Evolutionary conservation across 2,329 filamentous ascomycete genomes (phyloP), one percentile per base, ranked within the genome.

Genomic region (Microcyclosporella mali): DNA sequence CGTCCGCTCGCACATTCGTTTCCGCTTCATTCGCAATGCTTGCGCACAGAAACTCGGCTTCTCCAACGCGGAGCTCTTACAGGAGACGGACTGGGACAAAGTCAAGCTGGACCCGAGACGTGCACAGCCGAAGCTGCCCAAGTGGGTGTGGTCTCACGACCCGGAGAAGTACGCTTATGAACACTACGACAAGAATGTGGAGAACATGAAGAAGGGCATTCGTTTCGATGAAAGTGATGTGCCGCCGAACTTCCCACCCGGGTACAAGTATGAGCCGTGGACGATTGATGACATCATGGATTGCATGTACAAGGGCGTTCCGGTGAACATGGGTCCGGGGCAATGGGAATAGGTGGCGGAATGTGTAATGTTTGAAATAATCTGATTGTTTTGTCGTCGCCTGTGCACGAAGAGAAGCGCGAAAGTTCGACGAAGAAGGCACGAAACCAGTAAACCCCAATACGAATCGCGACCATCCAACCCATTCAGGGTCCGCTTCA

Each of bases 41-140:
- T 74, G 71, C 58, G 68, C 69, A 2, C 71, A 73, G 43, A 72
- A 73, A 43, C 64, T 72, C 28, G 66, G 68, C 32, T 71, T 71
- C 59, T 64, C 65, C 48, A 70, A 72, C 54, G 61, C 69, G 18
- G 68, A 71, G 54, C 63, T 71, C 7, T 62, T 71, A 1, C 69
- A 72, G 53, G 65, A 70, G 43, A 72, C 69, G 9, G 66, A 72
- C 52, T 72, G 69, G 70, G 62, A 66, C 43, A 70, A 71, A 47
- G 68, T 72, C 44, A 67, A 70, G 53, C 56, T 69, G 2, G 65
- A 71, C 47, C 68, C 68, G 1, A 62, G 66, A 30, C 59, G 64
- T 6, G 68, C 67, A 11, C 65, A 66, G 14, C 67, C 68, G 28
- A 68, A 70, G 51, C 62, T 67, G 2, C 69, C 69, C 3, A 67